Conservation (phyloP, 2,329 filamentous ascomycete species). For the Chaetomium strumarium region DNA sequence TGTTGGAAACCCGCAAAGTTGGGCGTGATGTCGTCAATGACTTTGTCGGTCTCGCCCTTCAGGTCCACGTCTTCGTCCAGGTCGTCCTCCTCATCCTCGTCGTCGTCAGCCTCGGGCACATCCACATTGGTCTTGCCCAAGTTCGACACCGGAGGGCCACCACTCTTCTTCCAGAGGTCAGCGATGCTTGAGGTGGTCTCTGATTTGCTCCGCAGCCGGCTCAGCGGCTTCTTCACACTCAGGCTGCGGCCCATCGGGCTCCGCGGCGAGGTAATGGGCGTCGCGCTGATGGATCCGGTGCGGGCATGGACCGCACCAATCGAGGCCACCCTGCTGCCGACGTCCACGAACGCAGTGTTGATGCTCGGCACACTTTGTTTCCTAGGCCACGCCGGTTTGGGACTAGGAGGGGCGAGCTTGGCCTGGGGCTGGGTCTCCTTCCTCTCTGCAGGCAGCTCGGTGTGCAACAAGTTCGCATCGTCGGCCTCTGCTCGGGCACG, state of each 20-base stretch:
- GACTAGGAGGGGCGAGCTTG: slow-evolving; percentile 47
- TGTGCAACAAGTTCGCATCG: slow-evolving; percentile 27
- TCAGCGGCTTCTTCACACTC: slow-evolving; percentile 43
- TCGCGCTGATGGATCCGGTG: slow-evolving; percentile 55
- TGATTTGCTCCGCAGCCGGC: slow-evolving; percentile 51
- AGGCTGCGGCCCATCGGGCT: slow-evolving; percentile 43
- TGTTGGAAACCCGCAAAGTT: slow-evolving; percentile 70
- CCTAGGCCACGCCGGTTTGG: slow-evolving; percentile 45
- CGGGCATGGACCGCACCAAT: slow-evolving; percentile 53
- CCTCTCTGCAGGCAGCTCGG: slow-evolving; percentile 28
- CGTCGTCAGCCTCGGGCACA: slow-evolving; percentile 40
- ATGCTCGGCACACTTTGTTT: slow-evolving; percentile 51
- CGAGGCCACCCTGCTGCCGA: slow-evolving; percentile 49
- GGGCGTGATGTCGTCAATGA: slow-evolving; percentile 63
- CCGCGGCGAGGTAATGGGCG: slow-evolving; percentile 49
- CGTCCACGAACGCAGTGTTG: slow-evolving; percentile 52
- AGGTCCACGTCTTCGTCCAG: slow-evolving; percentile 60
- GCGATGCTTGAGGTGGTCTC: slow-evolving; percentile 42
- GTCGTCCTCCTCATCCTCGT: slow-evolving; percentile 50
- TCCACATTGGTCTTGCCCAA: slow-evolving; percentile 33
- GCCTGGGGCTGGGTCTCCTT: slow-evolving; percentile 41
- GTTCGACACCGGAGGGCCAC: slow-evolving; percentile 48
- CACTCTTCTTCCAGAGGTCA: slow-evolving; percentile 46
- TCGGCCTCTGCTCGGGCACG: slow-evolving; percentile 40
- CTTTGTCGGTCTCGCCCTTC: slow-evolving; percentile 54